Conservation (phyloP, 2,329 filamentous ascomycete genomes). For the Fusarium acutatum region DNA sequence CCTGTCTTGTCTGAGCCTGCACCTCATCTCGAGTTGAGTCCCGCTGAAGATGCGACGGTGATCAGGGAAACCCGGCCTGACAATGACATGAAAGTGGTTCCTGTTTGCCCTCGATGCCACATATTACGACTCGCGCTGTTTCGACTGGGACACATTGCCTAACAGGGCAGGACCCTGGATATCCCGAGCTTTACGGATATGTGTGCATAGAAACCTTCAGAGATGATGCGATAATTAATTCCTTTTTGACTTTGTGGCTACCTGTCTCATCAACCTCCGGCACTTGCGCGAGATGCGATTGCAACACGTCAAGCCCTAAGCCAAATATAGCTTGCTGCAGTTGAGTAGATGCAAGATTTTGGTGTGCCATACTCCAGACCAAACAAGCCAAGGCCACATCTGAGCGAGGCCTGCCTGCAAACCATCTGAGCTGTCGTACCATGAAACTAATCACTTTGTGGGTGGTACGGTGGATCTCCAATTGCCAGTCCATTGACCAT, state of each 20-base stretch:
- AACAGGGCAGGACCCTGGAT: slow-evolving; percentile 37
- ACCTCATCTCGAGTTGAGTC: slow-evolving; percentile 29
- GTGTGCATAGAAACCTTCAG: background rate
- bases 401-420: slow-evolving; percentile 8
- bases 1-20: slow-evolving; percentile 17
- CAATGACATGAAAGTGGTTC: slow-evolving; percentile 30
- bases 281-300: slow-evolving; percentile 8
- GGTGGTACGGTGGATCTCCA: slow-evolving; percentile 23
- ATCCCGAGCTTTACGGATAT: slow-evolving; percentile 11
- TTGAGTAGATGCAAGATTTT: slow-evolving; percentile 14
- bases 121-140: slow-evolving; percentile 27
- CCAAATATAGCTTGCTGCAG: slow-evolving; percentile 6
- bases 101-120: slow-evolving; percentile 12
- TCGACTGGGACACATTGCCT: slow-evolving; percentile 11
- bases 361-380: slow-evolving; percentile 6
- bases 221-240: slow-evolving; percentile 5
- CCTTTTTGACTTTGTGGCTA: slow-evolving; percentile 31
- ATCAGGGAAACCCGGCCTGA: slow-evolving; percentile 28
- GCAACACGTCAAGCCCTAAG: slow-evolving; percentile 1
- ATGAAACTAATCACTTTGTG: slow-evolving; percentile 22
- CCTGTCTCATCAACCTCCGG: slow-evolving; percentile 15
- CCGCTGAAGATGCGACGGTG: slow-evolving; percentile 36
- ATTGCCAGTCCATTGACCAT: slow-evolving; percentile 15
- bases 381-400: slow-evolving; percentile 16
- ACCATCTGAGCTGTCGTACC: slow-evolving; percentile 29